Conservation (phyloP, 2,329 filamentous ascomycete species). For the Onygenales sp. region DNA sequence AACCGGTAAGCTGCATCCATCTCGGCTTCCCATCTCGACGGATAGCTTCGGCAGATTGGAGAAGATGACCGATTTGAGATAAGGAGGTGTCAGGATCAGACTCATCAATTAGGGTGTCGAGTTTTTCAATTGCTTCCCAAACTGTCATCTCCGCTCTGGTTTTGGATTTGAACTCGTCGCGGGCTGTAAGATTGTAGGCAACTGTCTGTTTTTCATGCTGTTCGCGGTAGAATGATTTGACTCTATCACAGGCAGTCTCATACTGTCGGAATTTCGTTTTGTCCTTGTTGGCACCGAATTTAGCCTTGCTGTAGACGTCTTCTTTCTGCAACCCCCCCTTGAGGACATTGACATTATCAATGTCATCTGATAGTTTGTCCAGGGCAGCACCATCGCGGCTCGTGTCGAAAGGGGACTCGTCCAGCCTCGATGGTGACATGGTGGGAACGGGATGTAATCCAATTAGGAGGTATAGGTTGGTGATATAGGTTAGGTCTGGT, state of each 20-base stretch:
- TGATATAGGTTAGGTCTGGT: too few species aligned
- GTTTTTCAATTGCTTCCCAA: slow-evolving; percentile 88
- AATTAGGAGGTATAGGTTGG: too few species aligned
- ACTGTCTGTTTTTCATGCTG: slow-evolving; percentile 43
- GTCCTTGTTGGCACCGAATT: slow-evolving; percentile 61
- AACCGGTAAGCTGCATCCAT: slow-evolving; percentile 25
- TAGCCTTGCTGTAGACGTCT: slow-evolving; percentile 42
- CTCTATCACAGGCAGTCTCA: slow-evolving; percentile 64
- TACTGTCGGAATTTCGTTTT: slow-evolving; percentile 69
- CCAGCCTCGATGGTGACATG: background rate
- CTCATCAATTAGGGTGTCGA: slow-evolving; percentile 84
- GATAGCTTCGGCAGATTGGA: slow-evolving; percentile 87
- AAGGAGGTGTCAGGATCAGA: slow-evolving; percentile 83
- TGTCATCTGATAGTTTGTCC: slow-evolving; percentile 42
- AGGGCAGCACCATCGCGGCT: slow-evolving; percentile 42
- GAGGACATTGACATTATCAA: slow-evolving; percentile 45
- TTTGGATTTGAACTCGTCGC: slow-evolving; percentile 58
- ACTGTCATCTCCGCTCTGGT: slow-evolving; percentile 69
- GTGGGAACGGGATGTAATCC: background rate
- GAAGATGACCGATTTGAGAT: slow-evolving; percentile 79
- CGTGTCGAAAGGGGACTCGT: slow-evolving; percentile 12
- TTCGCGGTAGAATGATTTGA: slow-evolving; percentile 69
- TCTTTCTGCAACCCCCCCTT: slow-evolving; percentile 41
- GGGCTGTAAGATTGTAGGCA: slow-evolving; percentile 74
- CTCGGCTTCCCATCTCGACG: slow-evolving; percentile 52